Evolutionary conservation across 768 basidiomycete genomes (phyloP).

Genomic region (Polyporus arcularius): DNA sequence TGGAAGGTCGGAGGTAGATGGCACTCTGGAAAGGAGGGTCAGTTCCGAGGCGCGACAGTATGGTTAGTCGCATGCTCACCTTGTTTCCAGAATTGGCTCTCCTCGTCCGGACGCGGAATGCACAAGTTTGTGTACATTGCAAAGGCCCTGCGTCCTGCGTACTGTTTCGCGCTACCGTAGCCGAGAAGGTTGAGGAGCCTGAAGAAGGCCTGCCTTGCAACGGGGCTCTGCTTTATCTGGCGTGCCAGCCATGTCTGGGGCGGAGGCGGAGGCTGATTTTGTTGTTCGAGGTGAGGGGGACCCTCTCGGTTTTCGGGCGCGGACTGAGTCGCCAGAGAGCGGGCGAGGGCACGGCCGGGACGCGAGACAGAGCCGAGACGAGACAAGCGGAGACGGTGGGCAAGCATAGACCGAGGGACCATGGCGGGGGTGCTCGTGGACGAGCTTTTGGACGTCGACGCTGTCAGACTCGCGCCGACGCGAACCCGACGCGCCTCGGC

Average conservation of each 20-base stretch:
- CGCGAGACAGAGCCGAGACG: neutral
- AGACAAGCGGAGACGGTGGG: constrained; percentile 4
- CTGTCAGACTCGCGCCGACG: too few relatives aligned
- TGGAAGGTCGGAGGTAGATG: constrained; percentile 91
- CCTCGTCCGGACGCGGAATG: constrained; percentile 57
- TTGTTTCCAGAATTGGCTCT: constrained; percentile 63
- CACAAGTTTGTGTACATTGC: constrained; percentile 60
- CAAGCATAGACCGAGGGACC: constrained; percentile 15
- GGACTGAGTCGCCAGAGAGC: neutral
- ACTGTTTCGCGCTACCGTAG: constrained; percentile 61
- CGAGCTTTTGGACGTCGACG: neutral
- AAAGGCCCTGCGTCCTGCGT: constrained; percentile 60
- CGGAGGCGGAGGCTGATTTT: constrained; percentile 1
- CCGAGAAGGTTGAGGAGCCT: constrained; percentile 53
- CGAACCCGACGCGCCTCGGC: too few relatives aligned
- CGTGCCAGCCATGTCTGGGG: constrained; percentile 52
- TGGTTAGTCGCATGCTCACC: constrained; percentile 40
- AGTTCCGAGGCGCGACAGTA: neutral
- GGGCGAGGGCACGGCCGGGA: neutral
- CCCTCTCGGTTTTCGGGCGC: neutral
- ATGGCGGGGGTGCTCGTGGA: neutral
- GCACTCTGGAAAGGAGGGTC: constrained; percentile 55
- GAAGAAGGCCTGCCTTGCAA: constrained; percentile 47
- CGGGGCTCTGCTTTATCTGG: constrained; percentile 51
- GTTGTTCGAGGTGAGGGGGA: neutral